Conservation (phyloP, 768 basidiomycete species). For the Kwoniella shandongensis region DNA sequence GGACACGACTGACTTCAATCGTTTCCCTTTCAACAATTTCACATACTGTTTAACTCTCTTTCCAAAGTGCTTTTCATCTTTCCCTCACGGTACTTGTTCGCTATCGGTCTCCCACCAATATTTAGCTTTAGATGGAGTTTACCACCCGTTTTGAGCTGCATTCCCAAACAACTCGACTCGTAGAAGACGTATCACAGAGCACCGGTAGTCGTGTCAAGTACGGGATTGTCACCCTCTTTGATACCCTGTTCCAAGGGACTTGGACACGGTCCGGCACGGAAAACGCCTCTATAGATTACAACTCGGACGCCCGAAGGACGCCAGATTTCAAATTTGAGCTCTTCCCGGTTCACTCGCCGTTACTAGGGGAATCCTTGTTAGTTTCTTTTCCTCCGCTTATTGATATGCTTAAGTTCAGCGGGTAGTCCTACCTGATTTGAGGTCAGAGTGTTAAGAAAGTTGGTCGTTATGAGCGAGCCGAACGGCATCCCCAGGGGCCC, state of each 20-base stretch:
- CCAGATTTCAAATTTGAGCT: conserved; percentile 83
- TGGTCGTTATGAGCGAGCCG: conserved; percentile 42
- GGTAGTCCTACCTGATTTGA: conserved; percentile 81
- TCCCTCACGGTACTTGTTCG: conserved; percentile 80
- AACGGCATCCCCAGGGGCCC: conserved; percentile 12
- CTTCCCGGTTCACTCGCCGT: conserved; percentile 81
- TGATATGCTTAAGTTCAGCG: conserved; percentile 86
- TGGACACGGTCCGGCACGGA: conserved; percentile 70
- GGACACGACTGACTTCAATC: conserved; percentile 69
- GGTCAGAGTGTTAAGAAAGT: conserved; percentile 57
- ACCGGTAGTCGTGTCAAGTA: conserved; percentile 64
- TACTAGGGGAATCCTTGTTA: conserved; percentile 87
- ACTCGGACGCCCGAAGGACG: conserved; percentile 64
- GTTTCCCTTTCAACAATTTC: conserved; percentile 79
- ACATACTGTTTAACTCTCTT: conserved; percentile 78
- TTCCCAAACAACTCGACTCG: conserved; percentile 83
- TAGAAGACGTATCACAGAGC: conserved; percentile 71
- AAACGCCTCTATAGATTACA: conserved; percentile 77
- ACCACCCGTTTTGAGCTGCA: conserved; percentile 81
- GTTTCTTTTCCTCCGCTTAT: conserved; percentile 89
- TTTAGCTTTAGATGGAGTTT: conserved; percentile 84
- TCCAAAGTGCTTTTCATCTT: conserved; percentile 80
- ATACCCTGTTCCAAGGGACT: conserved; percentile 77
- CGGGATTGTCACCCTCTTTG: conserved; percentile 58
- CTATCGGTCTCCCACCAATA: conserved; percentile 79